A percentile compares a stretch with the other conserved stretches of the same genome.
Conservation (phyloP, 148 eudicot genomes). For the Rhododendron griersonianum region DNA sequence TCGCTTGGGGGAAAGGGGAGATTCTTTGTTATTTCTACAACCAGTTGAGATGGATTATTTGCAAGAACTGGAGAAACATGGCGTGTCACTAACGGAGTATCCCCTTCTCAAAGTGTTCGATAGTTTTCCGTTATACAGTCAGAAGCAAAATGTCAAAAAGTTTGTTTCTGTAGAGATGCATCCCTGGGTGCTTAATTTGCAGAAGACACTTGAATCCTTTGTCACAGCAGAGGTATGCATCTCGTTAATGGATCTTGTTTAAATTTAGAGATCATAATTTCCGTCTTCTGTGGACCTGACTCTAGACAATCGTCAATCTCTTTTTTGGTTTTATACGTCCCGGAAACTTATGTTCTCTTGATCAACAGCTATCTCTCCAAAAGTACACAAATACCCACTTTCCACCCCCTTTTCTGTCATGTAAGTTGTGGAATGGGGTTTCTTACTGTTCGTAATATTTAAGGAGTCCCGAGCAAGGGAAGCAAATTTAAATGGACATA, state of each 20-base stretch:
- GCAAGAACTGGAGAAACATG: conserved; percentile 74
- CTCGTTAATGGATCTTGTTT: neutral
- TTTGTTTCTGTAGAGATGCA: conserved; percentile 73
- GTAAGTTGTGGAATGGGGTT: neutral
- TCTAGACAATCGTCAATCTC: neutral
- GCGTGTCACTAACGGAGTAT: conserved; percentile 68
- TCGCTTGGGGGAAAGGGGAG: conserved; percentile 91
- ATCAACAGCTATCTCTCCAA: neutral
- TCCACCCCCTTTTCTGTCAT: neutral
- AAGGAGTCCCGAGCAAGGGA: neutral
- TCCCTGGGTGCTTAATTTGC: conserved; percentile 79
- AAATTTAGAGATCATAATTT: neutral
- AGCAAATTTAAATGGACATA: neutral
- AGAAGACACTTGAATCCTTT: conserved; percentile 69
- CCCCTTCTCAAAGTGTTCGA: conserved; percentile 71
- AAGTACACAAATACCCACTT: neutral
- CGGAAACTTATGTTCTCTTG: neutral
- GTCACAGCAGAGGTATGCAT: conserved; percentile 47
- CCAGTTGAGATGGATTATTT: conserved; percentile 81
- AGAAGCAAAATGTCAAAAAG: conserved; percentile 50
- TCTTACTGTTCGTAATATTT: neutral
- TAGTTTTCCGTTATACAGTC: conserved; percentile 54
- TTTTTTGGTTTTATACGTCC: neutral
- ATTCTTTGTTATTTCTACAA: conserved; percentile 81
- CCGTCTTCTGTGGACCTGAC: neutral